Evolutionary conservation across 176 grass and related monocot species (phyloP).

Genomic region (Eragrostis nindensis): DNA sequence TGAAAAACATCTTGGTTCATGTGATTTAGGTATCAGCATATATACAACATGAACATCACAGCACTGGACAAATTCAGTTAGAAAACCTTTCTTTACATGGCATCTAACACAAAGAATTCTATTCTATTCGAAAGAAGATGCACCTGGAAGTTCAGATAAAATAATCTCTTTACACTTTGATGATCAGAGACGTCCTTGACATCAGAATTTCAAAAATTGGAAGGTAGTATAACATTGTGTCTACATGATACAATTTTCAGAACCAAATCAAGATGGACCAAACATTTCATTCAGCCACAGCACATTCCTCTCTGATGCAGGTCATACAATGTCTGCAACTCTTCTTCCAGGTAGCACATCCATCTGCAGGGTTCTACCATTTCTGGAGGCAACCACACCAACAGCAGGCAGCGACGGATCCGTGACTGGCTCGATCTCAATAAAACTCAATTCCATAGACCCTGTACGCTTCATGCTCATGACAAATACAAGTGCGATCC

Average conservation of each 20-base stretch:
- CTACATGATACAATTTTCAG: constrained; percentile 28
- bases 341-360: constrained; percentile 57
- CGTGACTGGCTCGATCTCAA: constrained; percentile 78
- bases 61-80: neutral
- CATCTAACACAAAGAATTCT: constrained; percentile 12
- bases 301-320: constrained; percentile 6
- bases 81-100: neutral
- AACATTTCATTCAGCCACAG: neutral
- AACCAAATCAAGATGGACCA: constrained; percentile 5
- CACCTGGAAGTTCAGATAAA: constrained; percentile 30
- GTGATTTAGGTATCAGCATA: neutral
- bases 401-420: constrained; percentile 63
- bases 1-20: neutral
- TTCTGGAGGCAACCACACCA: constrained; percentile 57
- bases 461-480: constrained; percentile 86
- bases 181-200: constrained; percentile 3
- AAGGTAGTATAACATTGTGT: constrained; percentile 19
- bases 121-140: constrained; percentile 27
- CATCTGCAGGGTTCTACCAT: constrained; percentile 62
- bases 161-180: constrained; percentile 23
- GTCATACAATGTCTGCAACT: constrained; percentile 67
- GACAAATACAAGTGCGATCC: constrained; percentile 78
- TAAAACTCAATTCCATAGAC: constrained; percentile 69
- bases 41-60: neutral
- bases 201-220: constrained; percentile 26